These are phyloP conservation scores for Cercospora sp. DNA, from an alignment of 2,329 filamentous ascomycete genomes.

Conservation along the genomic window DNA sequence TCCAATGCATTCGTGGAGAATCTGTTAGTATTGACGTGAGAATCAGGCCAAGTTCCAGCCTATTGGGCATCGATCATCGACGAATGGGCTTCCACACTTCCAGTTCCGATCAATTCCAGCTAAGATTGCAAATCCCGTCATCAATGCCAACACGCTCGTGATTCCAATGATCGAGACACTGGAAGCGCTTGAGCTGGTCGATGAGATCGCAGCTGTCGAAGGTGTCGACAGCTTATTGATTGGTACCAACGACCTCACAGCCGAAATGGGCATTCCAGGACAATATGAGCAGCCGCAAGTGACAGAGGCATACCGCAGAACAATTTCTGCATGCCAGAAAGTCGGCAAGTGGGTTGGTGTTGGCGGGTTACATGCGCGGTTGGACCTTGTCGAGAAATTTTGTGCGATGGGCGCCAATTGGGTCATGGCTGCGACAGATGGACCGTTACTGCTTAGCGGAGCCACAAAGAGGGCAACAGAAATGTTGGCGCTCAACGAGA, in stretches of 20 bases:
- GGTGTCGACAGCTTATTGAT: slow-evolving; percentile 49
- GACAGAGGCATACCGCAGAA: slow-evolving; percentile 39
- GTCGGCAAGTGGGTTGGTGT: slow-evolving; percentile 46
- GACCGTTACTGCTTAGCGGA: slow-evolving; percentile 41
- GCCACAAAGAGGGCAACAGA: slow-evolving; percentile 36
- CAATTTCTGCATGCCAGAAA: slow-evolving; percentile 43
- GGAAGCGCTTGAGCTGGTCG: slow-evolving; percentile 43
- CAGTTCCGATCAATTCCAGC: slow-evolving; percentile 42
- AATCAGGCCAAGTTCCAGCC: slow-evolving; percentile 42
- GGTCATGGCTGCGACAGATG: slow-evolving; percentile 43
- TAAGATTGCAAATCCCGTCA: slow-evolving; percentile 39
- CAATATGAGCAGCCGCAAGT: slow-evolving; percentile 43
- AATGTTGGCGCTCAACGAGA: slow-evolving; percentile 6
- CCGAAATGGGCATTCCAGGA: slow-evolving; percentile 49
- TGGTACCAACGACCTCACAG: slow-evolving; percentile 49
- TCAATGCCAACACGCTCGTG: slow-evolving; percentile 43
- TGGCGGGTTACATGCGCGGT: slow-evolving; percentile 45
- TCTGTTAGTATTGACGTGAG: too few relatives aligned
- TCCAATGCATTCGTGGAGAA: too few relatives aligned
- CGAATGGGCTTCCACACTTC: slow-evolving; percentile 42
- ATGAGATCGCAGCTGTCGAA: slow-evolving; percentile 46
- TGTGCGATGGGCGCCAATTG: slow-evolving; percentile 44
- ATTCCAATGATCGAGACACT: slow-evolving; percentile 50
- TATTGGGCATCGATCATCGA: slow-evolving; percentile 41
- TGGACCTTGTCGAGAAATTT: slow-evolving; percentile 48